A percentile compares a stretch with the other conserved stretches of the same genome.
Conservation (phyloP, 768 basidiomycete species). For the Amanita fuliginea region DNA sequence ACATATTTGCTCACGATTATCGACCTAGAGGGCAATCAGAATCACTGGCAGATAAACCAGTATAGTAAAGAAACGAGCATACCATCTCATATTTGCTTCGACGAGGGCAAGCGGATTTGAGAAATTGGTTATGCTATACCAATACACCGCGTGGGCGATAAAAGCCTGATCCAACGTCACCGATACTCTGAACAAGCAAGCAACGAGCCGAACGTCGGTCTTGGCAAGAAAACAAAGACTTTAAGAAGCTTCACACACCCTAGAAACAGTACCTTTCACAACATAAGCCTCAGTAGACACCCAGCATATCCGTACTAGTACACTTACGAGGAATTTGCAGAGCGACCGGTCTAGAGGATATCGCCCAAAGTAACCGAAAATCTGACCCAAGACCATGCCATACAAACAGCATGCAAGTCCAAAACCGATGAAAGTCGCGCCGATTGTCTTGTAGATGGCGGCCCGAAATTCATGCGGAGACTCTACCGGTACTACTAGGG, state of each 20-base stretch:
- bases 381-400: conserved; percentile 44
- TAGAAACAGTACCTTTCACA: conserved; percentile 25
- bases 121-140: conserved; percentile 39
- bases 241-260: conserved; percentile 18
- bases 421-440: conserved; percentile 51
- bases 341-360: conserved; percentile 41
- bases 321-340: conserved; percentile 42
- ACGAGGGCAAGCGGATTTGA: conserved; percentile 23
- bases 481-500: too few relatives aligned
- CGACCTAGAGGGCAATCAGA: conserved; percentile 25
- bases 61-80: background rate
- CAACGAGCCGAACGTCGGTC: background rate
- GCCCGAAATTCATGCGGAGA: conserved; percentile 7
- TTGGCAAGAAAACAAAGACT: background rate
- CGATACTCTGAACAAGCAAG: conserved; percentile 28
- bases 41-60: background rate
- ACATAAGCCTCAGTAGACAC: background rate
- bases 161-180: conserved; percentile 44
- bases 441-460: conserved; percentile 38
- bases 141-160: conserved; percentile 46
- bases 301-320: too few relatives aligned
- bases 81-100: conserved; percentile 34
- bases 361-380: conserved; percentile 41
- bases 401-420: conserved; percentile 39
- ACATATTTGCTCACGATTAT: conserved; percentile 29